Percentiles rank a stretch among this genome's conserved stretches.
phyloP scores from a whole-genome alignment of 371 early-diverging fungal genomes.

The Saksenaea vasiformis region DNA sequence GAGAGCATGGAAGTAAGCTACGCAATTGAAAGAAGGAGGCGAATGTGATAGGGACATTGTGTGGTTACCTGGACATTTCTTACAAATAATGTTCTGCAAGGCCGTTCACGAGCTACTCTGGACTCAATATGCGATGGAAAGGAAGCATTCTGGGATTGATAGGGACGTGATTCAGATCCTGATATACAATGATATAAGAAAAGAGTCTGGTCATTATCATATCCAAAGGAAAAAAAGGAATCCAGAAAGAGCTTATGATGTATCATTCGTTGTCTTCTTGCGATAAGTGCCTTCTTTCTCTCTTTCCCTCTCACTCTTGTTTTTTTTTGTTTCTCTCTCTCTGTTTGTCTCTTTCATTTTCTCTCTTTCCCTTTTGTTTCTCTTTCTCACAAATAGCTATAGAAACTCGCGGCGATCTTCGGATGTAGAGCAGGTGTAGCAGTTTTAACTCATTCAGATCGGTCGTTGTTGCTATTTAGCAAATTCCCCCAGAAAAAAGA shows the following conservation, averaged over 20 bases:
- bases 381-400: not conserved
- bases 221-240: not conserved
- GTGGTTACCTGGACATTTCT: slow-evolving; percentile 58
- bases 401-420: slow-evolving; percentile 5
- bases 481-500: not conserved
- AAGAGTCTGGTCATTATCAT: not conserved
- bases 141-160: slow-evolving; percentile 16
- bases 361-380: not conserved
- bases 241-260: not conserved
- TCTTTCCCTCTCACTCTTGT: not conserved
- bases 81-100: slow-evolving; percentile 56
- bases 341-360: not conserved
- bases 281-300: not conserved
- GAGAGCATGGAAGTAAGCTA: not conserved
- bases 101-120: slow-evolving; percentile 49
- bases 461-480: not conserved
- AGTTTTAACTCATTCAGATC: slow-evolving; percentile 1
- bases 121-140: slow-evolving; percentile 43
- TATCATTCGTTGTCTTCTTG: not conserved
- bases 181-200: slow-evolving; percentile 2
- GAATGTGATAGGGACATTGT: not conserved
- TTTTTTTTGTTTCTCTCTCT: not conserved
- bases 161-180: slow-evolving; percentile 20
- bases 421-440: not conserved
- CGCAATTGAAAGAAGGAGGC: not conserved